Percentiles rank a stretch among this genome's conserved stretches.
phyloP scores from a whole-genome alignment of 2,329 filamentous ascomycete genomes.

The Cladosporium oxysporum region DNA sequence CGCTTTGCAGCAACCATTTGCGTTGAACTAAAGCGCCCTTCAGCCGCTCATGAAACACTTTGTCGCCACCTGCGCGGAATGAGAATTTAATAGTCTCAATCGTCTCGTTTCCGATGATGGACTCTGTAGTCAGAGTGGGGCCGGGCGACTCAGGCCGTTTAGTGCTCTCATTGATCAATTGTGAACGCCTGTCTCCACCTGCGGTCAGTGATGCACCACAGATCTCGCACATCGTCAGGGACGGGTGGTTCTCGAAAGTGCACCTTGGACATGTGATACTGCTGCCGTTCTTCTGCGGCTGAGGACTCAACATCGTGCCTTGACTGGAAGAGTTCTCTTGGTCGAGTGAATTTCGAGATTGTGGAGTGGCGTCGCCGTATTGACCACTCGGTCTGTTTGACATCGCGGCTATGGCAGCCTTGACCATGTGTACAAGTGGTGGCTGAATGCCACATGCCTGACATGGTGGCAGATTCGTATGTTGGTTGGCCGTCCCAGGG shows the following conservation, averaged over 20 bases:
- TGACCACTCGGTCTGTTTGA: slow-evolving; percentile 52
- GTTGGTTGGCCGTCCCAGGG: slow-evolving; percentile 72
- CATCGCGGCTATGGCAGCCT: slow-evolving; percentile 79
- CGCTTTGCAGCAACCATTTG: slow-evolving; percentile 91
- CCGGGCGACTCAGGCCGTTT: slow-evolving; percentile 74
- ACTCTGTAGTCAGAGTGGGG: slow-evolving; percentile 56
- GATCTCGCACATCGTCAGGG: slow-evolving; percentile 82
- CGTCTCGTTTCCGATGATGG: slow-evolving; percentile 57
- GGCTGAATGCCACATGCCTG: slow-evolving; percentile 94
- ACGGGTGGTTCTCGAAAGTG: slow-evolving; percentile 92
- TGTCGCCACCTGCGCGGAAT: slow-evolving; percentile 85
- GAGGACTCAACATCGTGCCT: background rate
- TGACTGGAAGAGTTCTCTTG: background rate
- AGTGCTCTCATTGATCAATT: slow-evolving; percentile 27
- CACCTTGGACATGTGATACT: slow-evolving; percentile 71
- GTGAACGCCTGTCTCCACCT: slow-evolving; percentile 46
- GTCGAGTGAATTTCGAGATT: background rate
- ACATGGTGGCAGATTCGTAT: slow-evolving; percentile 82
- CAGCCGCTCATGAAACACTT: slow-evolving; percentile 84
- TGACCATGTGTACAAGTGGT: slow-evolving; percentile 76
- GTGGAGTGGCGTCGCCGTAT: background rate
- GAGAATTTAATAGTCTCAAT: slow-evolving; percentile 85
- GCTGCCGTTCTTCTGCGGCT: background rate
- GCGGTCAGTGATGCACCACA: slow-evolving; percentile 76
- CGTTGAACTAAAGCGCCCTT: slow-evolving; percentile 87